Base-by-base conservation (phyloP, 2,329 filamentous ascomycete genomes). In the Penicillium sp. region DNA sequence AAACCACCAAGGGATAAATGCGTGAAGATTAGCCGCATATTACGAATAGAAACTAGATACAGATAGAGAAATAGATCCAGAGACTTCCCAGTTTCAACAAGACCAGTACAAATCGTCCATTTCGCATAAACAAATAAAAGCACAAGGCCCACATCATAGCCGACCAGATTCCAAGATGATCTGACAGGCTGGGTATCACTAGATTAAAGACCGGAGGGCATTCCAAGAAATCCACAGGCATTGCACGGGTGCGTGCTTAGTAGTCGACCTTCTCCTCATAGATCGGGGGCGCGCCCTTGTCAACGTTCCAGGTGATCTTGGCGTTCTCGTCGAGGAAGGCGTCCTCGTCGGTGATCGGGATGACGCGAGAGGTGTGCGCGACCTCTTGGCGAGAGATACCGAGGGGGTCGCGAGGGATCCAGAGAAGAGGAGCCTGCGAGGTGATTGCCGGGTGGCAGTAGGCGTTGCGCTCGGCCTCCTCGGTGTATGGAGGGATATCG, bases 321-420 rank as follows among this genome's bases (percentile, higher is more conserved):
- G 84, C 84, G 73, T 89, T 87, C 59, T 87, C 86, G 60, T 87
- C 78, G 44, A 92, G 71, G 43, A 73, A 78, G 39, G 86, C 86
- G 15, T 84, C 86, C 57, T 89, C 86, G 58, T 95, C 89, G 0
- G 87, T 91, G 56, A 95, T 92, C 1, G 84, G 81, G 27, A 89
- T 87, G 28, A 88, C 79, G 61, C 80, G 81, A 57, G 76, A 76
- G 0, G 87, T 87, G 60, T 93, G 87, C 10, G 76, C 76, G 46
- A 93, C 77, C 69, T 95, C 90, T 66, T 95, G 87, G 60, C 78
- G 78, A 46, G 84, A 89, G 37, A 95, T 81, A 8, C 89, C 87
- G 23, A 83, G 80, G 1, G 78, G 72, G 62, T 95, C 90, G 50
- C 81, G 77, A 0, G 90, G 89, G 47, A 95, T 87, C 90, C 90